phyloP scores from a whole-genome alignment of 768 basidiomycete species.

The Amanita phalloides region DNA sequence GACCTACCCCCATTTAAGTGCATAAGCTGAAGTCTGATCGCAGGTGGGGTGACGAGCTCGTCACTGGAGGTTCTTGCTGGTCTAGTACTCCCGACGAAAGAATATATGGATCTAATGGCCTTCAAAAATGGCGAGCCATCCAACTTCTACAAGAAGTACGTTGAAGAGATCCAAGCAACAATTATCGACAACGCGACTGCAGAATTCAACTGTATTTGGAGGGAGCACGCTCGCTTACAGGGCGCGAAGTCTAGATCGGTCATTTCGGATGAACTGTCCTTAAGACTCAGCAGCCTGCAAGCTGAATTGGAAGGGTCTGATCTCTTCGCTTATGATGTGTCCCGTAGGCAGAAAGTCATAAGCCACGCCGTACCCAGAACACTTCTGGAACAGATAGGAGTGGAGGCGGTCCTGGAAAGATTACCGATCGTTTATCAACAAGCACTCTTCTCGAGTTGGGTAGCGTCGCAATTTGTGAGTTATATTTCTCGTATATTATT shows the following conservation, averaged over 20 bases:
- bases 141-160: constrained; percentile 83
- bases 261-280: constrained; percentile 92
- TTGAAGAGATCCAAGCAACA: constrained; percentile 84
- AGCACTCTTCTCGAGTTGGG: constrained; percentile 87
- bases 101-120: constrained; percentile 87
- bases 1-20: no score
- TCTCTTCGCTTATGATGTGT: constrained; percentile 65
- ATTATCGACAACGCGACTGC: constrained; percentile 85
- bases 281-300: constrained; percentile 82
- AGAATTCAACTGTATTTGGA: constrained; percentile 90
- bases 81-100: constrained; percentile 78
- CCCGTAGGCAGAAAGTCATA: constrained; percentile 71
- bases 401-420: constrained; percentile 68
- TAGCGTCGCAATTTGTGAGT: constrained; percentile 77
- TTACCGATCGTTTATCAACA: constrained; percentile 77
- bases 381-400: constrained; percentile 73
- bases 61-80: constrained; percentile 96
- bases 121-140: constrained; percentile 87
- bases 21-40: not conserved
- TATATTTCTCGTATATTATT: not conserved
- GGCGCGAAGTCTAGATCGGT: constrained; percentile 77
- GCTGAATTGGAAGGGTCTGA: constrained; percentile 85
- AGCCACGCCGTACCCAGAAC: constrained; percentile 79
- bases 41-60: constrained; percentile 92
- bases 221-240: constrained; percentile 73